Conservation (phyloP, 1,284 basidiomycete genomes). For the Hymenochaete sp. region DNA sequence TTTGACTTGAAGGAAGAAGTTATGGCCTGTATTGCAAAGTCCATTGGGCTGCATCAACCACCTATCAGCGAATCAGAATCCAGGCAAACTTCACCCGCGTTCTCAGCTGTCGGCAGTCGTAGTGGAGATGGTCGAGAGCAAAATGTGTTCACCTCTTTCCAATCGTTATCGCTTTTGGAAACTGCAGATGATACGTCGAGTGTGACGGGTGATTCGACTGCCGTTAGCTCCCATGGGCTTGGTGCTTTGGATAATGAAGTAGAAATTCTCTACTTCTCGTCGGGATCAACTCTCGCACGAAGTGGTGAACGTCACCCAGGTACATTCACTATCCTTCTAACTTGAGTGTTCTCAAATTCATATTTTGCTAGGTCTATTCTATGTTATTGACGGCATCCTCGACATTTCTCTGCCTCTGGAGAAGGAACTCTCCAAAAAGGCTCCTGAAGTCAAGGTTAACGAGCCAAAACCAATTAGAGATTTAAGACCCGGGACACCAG, state of each 20-base stretch:
- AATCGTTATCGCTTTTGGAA: conserved; percentile 79
- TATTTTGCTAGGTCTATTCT: conserved; percentile 70
- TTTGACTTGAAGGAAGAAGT: conserved; percentile 92
- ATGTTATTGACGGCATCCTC: conserved; percentile 95
- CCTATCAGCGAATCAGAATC: conserved; percentile 59
- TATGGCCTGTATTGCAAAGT: conserved; percentile 95
- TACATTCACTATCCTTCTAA: conserved; percentile 24
- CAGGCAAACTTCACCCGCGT: conserved; percentile 54
- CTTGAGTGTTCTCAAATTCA: conserved; percentile 1
- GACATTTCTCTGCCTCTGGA: conserved; percentile 74
- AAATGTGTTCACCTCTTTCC: conserved; percentile 65
- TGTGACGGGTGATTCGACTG: conserved; percentile 54
- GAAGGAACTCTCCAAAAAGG: background rate
- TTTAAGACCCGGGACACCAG: background rate
- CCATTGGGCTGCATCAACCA: conserved; percentile 90
- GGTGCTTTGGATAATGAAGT: conserved; percentile 89
- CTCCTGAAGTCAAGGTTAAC: background rate
- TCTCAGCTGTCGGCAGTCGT: conserved; percentile 40
- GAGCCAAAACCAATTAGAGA: no score
- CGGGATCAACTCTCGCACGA: conserved; percentile 79
- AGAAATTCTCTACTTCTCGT: conserved; percentile 89
- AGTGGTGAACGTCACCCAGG: conserved; percentile 88
- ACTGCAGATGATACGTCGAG: conserved; percentile 60
- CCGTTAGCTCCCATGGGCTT: conserved; percentile 47
- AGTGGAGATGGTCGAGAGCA: conserved; percentile 28